These are phyloP conservation scores for Pseudisothecium myosuroides DNA, from an alignment of 225 moss, liverwort and hornwort species.

Conservation along the genomic window DNA sequence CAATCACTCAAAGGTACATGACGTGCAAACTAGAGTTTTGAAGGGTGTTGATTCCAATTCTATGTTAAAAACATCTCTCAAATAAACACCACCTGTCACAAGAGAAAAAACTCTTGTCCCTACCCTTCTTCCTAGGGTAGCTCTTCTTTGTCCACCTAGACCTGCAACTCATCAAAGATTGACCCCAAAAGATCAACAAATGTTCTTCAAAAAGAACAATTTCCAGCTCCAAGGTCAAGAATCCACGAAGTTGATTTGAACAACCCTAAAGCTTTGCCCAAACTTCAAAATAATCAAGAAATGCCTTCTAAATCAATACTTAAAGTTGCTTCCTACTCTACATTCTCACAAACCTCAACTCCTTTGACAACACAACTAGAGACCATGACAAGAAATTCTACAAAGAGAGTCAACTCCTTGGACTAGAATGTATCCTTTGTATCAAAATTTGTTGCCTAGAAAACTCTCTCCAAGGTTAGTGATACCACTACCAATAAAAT, in stretches of 20 bases:
- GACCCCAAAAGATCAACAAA: not conserved
- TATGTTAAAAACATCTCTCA: not conserved
- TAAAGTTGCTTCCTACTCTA: not conserved
- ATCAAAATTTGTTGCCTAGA: not conserved
- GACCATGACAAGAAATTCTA: not conserved
- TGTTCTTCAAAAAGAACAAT: not conserved
- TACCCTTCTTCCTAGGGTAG: not conserved
- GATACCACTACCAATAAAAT: not conserved
- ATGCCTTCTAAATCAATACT: not conserved
- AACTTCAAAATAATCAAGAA: not conserved
- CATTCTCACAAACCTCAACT: not conserved
- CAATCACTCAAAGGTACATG: not conserved
- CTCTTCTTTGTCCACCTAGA: not conserved
- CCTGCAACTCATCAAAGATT: not conserved
- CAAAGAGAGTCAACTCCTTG: not conserved
- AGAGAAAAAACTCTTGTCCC: not conserved
- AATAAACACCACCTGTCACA: not conserved
- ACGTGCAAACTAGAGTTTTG: not conserved
- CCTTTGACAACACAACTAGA: not conserved
- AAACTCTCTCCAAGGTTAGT: not conserved
- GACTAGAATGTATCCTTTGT: not conserved
- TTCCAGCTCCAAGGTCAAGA: not conserved
- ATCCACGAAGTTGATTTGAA: not conserved
- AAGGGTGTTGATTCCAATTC: not conserved
- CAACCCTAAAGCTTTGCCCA: not conserved